Evolutionary conservation across 202 grass and related monocot species (phyloP).

Genomic region (Alloteropsis angusta): DNA sequence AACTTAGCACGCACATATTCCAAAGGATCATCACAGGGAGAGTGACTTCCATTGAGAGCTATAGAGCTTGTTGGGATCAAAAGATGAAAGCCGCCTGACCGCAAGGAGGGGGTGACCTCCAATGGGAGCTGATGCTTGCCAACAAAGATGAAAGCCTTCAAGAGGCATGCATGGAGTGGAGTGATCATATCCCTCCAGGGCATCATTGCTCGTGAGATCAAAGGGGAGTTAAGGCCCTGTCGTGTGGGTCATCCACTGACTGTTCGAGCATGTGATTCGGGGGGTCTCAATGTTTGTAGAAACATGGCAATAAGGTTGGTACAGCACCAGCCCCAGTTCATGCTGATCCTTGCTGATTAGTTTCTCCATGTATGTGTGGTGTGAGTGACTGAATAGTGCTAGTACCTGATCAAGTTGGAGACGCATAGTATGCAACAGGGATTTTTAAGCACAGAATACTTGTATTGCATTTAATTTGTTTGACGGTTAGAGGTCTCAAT

Average conservation of each 20-base stretch:
- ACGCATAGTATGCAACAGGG: too few species aligned
- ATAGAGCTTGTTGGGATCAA: neutral
- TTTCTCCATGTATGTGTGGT: neutral
- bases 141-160: conserved; percentile 10
- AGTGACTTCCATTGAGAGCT: neutral
- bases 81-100: neutral
- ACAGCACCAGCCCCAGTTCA: neutral
- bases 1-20: neutral
- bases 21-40: neutral
- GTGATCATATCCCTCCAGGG: conserved; percentile 20
- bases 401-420: neutral
- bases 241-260: conserved; percentile 5
- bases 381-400: neutral
- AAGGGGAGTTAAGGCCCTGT: conserved; percentile 18
- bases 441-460: too few species aligned
- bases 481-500: too few species aligned
- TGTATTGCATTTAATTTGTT: too few species aligned
- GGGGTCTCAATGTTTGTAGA: neutral
- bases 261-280: conserved; percentile 38
- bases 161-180: neutral
- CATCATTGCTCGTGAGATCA: conserved; percentile 38
- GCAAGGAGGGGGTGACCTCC: neutral
- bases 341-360: neutral
- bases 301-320: neutral
- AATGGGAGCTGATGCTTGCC: neutral